A percentile compares a stretch with the other conserved stretches of the same genome.
Evolutionary conservation across 1,284 basidiomycete species (phyloP).

Genomic region (Tilletia setariae): DNA sequence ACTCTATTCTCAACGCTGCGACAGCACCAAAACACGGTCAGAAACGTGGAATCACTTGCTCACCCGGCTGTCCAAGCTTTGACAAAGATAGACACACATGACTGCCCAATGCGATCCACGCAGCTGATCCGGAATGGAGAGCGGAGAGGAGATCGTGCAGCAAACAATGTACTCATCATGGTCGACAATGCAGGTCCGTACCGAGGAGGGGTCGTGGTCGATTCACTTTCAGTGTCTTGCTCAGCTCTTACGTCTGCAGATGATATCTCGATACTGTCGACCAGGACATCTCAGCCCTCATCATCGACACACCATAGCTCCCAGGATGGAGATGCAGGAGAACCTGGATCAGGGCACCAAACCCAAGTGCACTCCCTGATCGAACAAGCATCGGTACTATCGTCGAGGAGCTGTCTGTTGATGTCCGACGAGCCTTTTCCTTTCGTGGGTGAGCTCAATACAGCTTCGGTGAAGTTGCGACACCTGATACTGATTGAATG

Average conservation of each 20-base stretch:
- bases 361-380: neutral
- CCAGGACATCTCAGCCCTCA: neutral
- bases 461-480: too few relatives aligned
- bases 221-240: too few relatives aligned
- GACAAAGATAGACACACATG: neutral
- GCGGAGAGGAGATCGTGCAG: neutral
- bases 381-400: neutral
- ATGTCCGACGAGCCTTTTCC: neutral
- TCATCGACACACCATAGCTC: neutral
- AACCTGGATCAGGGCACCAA: neutral
- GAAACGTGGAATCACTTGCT: neutral
- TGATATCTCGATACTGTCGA: neutral
- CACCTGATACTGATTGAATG: too few relatives aligned
- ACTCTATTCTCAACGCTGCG: too few relatives aligned
- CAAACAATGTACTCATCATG: neutral
- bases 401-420: neutral
- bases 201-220: neutral
- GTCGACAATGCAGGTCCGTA: neutral
- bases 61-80: neutral
- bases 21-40: neutral
- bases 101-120: neutral
- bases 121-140: neutral
- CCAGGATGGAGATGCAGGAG: neutral
- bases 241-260: neutral
- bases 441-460: neutral